These are phyloP conservation scores for Tremellales sp. DNA, from an alignment of 1,284 basidiomycete genomes.

Conservation along the genomic window DNA sequence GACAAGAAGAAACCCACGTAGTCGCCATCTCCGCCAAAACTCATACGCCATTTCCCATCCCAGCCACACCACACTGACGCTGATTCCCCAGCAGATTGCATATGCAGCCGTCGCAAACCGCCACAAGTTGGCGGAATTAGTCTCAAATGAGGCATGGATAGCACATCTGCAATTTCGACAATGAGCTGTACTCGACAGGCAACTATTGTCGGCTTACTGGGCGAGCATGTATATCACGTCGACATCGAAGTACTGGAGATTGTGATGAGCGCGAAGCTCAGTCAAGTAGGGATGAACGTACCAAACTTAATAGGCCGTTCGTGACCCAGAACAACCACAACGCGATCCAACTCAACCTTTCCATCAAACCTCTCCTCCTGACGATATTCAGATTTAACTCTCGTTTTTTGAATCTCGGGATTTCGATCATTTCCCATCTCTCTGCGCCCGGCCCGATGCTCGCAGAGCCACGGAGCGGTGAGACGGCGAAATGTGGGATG, in stretches of 20 bases:
- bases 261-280: neutral
- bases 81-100: constrained; percentile 68
- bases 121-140: constrained; percentile 21
- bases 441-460: neutral
- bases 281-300: constrained; percentile 11
- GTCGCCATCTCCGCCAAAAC: constrained; percentile 72
- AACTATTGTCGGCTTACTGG: constrained; percentile 18
- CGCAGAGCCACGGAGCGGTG: neutral
- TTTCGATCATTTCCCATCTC: constrained; percentile 29
- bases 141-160: constrained; percentile 15
- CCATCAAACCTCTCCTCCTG: constrained; percentile 9
- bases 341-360: constrained; percentile 21
- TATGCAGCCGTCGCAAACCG: constrained; percentile 32
- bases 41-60: constrained; percentile 75
- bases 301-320: constrained; percentile 24
- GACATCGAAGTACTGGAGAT: constrained; percentile 37
- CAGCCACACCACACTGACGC: constrained; percentile 70
- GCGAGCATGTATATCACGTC: constrained; percentile 35
- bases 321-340: constrained; percentile 25
- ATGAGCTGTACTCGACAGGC: neutral
- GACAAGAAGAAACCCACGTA: constrained; percentile 58
- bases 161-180: constrained; percentile 18
- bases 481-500: neutral
- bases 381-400: constrained; percentile 38
- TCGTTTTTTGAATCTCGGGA: constrained; percentile 40